phyloP scores from a whole-genome alignment of 139 green algal species.

The Chlorella sp. region DNA sequence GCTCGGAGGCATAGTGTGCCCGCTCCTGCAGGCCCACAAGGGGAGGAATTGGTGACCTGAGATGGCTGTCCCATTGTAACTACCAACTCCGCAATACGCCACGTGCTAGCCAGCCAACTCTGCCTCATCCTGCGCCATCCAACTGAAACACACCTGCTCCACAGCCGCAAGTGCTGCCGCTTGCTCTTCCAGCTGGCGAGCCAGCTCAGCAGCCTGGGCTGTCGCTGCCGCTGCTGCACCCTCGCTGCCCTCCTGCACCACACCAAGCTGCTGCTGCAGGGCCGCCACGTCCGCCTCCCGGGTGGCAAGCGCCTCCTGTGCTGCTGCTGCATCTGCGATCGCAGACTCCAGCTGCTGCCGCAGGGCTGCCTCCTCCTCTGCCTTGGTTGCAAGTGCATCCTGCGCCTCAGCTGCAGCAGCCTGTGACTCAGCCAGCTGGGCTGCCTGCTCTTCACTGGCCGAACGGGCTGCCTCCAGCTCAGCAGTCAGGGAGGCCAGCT shows the following conservation, averaged over 20 bases:
- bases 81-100: too few relatives aligned
- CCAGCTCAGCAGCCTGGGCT: neutral
- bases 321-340: neutral
- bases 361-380: slow-evolving; percentile 10
- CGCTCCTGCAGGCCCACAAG: neutral
- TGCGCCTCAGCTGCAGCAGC: slow-evolving; percentile 3
- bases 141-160: too few relatives aligned
- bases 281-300: neutral
- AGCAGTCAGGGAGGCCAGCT: slow-evolving; percentile 19
- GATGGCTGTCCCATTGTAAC: too few relatives aligned
- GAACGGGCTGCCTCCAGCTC: neutral
- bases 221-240: neutral
- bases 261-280: slow-evolving; percentile 9
- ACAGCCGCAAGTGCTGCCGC: neutral
- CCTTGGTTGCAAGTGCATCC: neutral
- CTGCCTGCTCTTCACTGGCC: neutral
- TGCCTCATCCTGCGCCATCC: too few relatives aligned
- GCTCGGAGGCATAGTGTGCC: slow-evolving; percentile 24
- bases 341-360: slow-evolving; percentile 3
- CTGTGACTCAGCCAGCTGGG: neutral
- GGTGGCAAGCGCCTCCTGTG: neutral
- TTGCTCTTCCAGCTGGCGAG: neutral
- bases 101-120: too few relatives aligned
- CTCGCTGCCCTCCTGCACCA: neutral
- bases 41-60: too few relatives aligned